Base-by-base conservation (phyloP, 2,329 filamentous ascomycete species). In the Diaporthe humulicola region DNA sequence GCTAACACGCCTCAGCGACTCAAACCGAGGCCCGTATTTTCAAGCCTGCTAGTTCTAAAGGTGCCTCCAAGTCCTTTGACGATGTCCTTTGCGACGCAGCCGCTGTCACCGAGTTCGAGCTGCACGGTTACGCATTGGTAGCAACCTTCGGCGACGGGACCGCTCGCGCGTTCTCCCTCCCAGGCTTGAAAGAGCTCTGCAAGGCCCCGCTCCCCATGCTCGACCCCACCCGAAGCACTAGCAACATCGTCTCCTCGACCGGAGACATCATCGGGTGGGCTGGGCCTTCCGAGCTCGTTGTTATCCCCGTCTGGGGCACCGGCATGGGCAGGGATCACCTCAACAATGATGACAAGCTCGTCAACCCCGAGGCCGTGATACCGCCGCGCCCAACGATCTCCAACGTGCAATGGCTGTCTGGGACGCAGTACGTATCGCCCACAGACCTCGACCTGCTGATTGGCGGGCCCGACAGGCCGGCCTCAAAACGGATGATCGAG, bases 341-440 rank as follows among this genome's bases (percentile, higher is more conserved):
- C 28, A 91, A 88, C 70, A 87, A 86, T 0, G 84, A 90, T n/a
- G 96, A 98, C 81, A 91, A 88, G 10, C 87, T 99, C 4, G 91
- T 94, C 83, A 98, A 98, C 81, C 92, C 94, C 0, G 88, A 94
- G 74, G 89, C 94, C 0, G 81, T 90, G 22, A 89, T 94, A 30
- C 96, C 96, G 2, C 89, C 95, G 17, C 91, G 97, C 2, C 97
- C 97, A 1, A 98, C 95, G 0, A 99, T 99, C 75, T 97, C 94
- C 28, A 98, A 97, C 80, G 85, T 99, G 50, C 95, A 98, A 84
- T 99, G 97, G 97, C 95, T 99, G 70, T 94, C 95, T 0, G 97
- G 97, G 5, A 98, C 96, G 1, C 96, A 98, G 83, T 94, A 97
- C 79, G 90, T 99, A 60, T 95, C 95, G 1, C 93, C 95, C 0